Conservation (phyloP, 2,329 filamentous ascomycete genomes). For the Talaromyces sp. region DNA sequence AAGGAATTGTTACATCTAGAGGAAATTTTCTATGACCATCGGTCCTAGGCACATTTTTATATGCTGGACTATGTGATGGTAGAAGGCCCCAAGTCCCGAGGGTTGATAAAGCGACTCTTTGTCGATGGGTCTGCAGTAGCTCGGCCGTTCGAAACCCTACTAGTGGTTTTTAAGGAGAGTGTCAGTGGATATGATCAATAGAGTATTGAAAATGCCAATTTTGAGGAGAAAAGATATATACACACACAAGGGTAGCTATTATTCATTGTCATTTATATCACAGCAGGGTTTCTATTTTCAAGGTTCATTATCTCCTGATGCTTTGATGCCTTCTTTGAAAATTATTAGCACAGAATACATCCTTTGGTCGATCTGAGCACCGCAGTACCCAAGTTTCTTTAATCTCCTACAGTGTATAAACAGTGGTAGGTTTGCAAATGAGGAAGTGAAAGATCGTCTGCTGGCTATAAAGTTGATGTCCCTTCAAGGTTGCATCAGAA, state of each 20-base stretch:
- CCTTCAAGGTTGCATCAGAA: not conserved
- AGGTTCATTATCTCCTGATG: conserved; percentile 9
- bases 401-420: not conserved
- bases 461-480: too few relatives aligned
- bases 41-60: not conserved
- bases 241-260: conserved; percentile 3
- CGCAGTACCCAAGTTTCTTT: not conserved
- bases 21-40: not conserved
- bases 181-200: not conserved
- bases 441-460: too few relatives aligned
- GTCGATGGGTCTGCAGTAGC: not conserved
- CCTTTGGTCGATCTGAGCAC: not conserved
- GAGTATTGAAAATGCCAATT: not conserved
- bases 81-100: not conserved
- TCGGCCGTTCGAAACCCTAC: not conserved
- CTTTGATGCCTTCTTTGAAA: conserved; percentile 13
- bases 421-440: not conserved
- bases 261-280: conserved; percentile 13
- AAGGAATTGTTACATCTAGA: not conserved
- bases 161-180: not conserved
- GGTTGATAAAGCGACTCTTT: not conserved
- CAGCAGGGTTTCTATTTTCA: not conserved
- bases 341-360: not conserved
- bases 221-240: conserved; percentile 1
- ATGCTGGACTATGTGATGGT: not conserved